Percentiles rank a stretch among this genome's conserved stretches.
Conservation (phyloP, 2,329 filamentous ascomycete genomes). For the Zymoseptoria tritici region DNA sequence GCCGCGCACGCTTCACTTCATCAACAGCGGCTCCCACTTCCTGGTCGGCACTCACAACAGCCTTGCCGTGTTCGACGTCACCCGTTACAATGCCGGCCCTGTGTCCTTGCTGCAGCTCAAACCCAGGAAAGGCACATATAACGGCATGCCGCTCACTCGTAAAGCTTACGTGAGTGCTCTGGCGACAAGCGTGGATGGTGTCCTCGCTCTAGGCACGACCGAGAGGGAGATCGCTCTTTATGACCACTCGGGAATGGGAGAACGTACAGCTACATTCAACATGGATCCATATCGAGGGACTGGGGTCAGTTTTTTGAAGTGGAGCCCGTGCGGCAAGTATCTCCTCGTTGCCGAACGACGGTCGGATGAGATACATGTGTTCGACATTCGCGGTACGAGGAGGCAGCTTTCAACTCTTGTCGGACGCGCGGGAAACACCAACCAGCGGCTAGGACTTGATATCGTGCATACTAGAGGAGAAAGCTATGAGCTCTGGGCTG, state of each 20-base stretch:
- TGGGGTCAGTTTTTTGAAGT: conserved; percentile 50
- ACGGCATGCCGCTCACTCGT: conserved; percentile 42
- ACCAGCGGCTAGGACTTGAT: conserved; percentile 52
- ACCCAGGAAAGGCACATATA: conserved; percentile 34
- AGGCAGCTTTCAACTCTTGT: conserved; percentile 44
- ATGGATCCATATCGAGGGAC: conserved; percentile 33
- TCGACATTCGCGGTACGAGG: conserved; percentile 51
- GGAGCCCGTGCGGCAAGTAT: conserved; percentile 52
- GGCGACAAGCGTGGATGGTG: conserved; percentile 38
- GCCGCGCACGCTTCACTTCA: conserved; percentile 50
- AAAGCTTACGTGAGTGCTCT: conserved; percentile 51
- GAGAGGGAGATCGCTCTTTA: conserved; percentile 52
- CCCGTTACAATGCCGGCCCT: conserved; percentile 42
- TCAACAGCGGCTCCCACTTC: conserved; percentile 43
- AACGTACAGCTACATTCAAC: conserved; percentile 44
- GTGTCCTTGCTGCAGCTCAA: conserved; percentile 31
- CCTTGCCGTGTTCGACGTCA: conserved; percentile 51
- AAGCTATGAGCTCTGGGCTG: conserved; percentile 51
- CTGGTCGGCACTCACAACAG: conserved; percentile 49
- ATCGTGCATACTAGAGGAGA: conserved; percentile 33
- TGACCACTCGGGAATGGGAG: conserved; percentile 41
- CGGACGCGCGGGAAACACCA: conserved; percentile 40
- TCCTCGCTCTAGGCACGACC: conserved; percentile 53
- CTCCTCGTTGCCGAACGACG: conserved; percentile 52
- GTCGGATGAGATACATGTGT: conserved; percentile 49